These are phyloP conservation scores for Artemisia tridentata DNA, from an alignment of 129 eudicot species.

Conservation along the genomic window DNA sequence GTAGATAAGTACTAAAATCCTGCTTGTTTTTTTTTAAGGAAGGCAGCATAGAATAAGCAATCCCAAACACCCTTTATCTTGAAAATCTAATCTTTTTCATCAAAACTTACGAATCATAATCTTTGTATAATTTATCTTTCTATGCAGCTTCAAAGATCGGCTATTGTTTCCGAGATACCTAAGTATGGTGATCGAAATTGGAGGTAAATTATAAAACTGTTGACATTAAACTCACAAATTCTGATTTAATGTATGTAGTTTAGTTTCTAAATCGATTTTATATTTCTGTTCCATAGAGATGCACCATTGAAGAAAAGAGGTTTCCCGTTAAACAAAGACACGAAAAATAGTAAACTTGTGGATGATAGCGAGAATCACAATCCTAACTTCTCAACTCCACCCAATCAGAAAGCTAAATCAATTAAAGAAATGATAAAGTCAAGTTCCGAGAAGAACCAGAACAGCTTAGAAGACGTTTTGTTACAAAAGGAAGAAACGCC, in stretches of 20 bases:
- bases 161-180: conserved; percentile 54
- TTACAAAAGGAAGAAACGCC: conserved; percentile 37
- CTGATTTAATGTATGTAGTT: neutral
- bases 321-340: conserved; percentile 24
- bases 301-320: conserved; percentile 76
- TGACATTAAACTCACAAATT: neutral
- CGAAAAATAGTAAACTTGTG: conserved; percentile 21
- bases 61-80: neutral
- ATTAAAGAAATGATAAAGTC: conserved; percentile 46
- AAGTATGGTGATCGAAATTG: conserved; percentile 46
- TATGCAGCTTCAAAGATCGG: conserved; percentile 55
- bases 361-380: conserved; percentile 75
- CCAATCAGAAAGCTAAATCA: conserved; percentile 34
- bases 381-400: conserved; percentile 73
- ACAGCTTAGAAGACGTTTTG: conserved; percentile 15
- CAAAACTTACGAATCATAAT: neutral
- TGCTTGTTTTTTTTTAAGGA: neutral
- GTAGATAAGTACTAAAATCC: too few species aligned
- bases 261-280: neutral
- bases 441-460: conserved; percentile 57
- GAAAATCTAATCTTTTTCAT: neutral
- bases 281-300: conserved; percentile 43
- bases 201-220: conserved; percentile 43
- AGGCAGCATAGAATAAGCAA: too few species aligned
- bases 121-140: neutral